A percentile compares a stretch with the other conserved stretches of the same genome.
Conservation (phyloP, 768 basidiomycete genomes). For the Trametes elegans region DNA sequence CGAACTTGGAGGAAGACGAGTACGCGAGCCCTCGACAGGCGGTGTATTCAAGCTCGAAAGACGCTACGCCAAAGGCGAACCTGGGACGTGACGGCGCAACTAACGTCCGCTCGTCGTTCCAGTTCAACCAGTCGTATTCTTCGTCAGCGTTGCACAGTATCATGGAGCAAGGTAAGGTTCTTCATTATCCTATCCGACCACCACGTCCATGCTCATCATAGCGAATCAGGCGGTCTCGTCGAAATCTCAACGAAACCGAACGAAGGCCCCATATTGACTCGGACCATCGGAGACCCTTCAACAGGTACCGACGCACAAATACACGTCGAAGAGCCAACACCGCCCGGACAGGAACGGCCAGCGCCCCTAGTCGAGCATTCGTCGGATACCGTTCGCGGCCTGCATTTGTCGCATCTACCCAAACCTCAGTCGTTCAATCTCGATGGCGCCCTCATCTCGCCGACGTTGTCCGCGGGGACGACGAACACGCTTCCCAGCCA, state of each 20-base stretch:
- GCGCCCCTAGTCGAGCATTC: slow-evolving; percentile 11
- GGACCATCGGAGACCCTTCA: slow-evolving; percentile 42
- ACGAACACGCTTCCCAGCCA: slow-evolving; percentile 11
- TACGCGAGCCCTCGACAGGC: slow-evolving; percentile 9
- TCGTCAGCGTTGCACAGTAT: slow-evolving; percentile 57
- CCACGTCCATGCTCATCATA: too few species aligned
- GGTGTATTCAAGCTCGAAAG: slow-evolving; percentile 7
- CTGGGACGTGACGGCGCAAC: neutral
- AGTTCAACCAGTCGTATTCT: slow-evolving; percentile 26
- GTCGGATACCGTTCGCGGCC: slow-evolving; percentile 17
- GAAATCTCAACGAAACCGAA: slow-evolving; percentile 51
- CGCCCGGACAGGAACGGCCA: slow-evolving; percentile 14
- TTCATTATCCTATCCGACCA: too few species aligned
- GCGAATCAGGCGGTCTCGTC: slow-evolving; percentile 54
- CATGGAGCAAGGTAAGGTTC: slow-evolving; percentile 64
- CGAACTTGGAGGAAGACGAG: slow-evolving; percentile 9
- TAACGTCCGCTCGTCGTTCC: slow-evolving; percentile 1
- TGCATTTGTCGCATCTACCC: slow-evolving; percentile 24
- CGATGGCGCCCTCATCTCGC: slow-evolving; percentile 15
- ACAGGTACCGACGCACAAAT: slow-evolving; percentile 31
- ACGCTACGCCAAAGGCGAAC: neutral
- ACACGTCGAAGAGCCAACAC: slow-evolving; percentile 4
- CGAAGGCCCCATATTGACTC: slow-evolving; percentile 33
- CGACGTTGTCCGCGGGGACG: slow-evolving; percentile 2
- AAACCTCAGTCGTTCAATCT: slow-evolving; percentile 22